A percentile compares a stretch with the other conserved stretches of the same genome.
Evolutionary conservation across 2,329 filamentous ascomycete genomes (phyloP).

Genomic region (Rhynchosporium agropyri): DNA sequence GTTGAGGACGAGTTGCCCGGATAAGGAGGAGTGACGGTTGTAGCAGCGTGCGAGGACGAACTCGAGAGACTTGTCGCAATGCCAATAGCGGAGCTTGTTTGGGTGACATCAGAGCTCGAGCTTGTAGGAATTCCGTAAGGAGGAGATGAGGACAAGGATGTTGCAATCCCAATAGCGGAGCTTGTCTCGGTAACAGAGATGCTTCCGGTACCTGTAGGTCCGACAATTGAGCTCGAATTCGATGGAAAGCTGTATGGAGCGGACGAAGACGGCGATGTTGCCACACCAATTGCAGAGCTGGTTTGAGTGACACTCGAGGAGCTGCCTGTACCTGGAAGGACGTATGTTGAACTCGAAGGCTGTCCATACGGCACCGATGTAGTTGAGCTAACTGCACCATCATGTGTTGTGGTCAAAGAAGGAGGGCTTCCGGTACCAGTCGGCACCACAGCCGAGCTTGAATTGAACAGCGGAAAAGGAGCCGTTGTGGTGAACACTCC

Average conservation of each 20-base stretch:
- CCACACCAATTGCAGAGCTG: not conserved
- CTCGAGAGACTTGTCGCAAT: not conserved
- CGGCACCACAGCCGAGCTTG: constrained; percentile 14
- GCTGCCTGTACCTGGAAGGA: constrained; percentile 19
- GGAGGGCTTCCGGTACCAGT: constrained; percentile 20
- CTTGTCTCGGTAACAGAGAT: constrained; percentile 16
- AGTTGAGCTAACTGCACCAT: constrained; percentile 4
- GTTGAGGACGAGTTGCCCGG: constrained; percentile 13
- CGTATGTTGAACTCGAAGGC: constrained; percentile 15
- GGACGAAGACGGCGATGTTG: constrained; percentile 3
- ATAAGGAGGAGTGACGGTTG: constrained; percentile 7
- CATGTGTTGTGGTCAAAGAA: not conserved
- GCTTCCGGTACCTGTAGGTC: constrained; percentile 19
- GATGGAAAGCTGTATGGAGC: not conserved
- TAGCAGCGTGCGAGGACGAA: constrained; percentile 4
- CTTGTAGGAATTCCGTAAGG: constrained; percentile 24
- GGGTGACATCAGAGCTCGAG: constrained; percentile 12
- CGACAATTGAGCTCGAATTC: constrained; percentile 18
- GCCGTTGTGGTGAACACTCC: constrained; percentile 20
- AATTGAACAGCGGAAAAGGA: constrained; percentile 22
- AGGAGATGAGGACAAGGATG: constrained; percentile 13
- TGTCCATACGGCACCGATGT: constrained; percentile 14
- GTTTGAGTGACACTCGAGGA: not conserved
- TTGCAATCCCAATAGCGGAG: constrained; percentile 16
- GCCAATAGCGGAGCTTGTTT: constrained; percentile 2